Conservation (phyloP, 2,329 filamentous ascomycete species). For the Ophiocordyceps camponoti-floridani region DNA sequence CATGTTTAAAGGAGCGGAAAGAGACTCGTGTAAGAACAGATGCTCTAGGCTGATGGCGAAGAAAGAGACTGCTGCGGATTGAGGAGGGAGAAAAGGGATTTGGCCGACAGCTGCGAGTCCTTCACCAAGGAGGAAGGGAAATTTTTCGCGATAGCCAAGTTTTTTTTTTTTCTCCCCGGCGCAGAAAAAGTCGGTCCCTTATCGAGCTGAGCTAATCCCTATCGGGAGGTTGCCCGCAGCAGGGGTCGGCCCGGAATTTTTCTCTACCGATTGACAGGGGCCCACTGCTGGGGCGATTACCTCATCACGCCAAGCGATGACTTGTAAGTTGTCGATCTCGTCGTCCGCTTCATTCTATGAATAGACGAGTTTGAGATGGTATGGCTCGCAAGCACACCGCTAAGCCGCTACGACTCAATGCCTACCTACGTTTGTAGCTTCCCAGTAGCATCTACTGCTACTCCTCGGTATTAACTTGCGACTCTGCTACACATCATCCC, state of each 20-base stretch:
- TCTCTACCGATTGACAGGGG: neutral
- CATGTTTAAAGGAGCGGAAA: slow-evolving; percentile 7
- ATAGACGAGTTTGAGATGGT: too few relatives aligned
- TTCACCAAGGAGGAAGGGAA: neutral
- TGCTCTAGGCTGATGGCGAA: neutral
- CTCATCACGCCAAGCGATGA: neutral
- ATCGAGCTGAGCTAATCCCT: neutral
- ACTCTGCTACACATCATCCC: too few relatives aligned
- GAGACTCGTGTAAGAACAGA: neutral
- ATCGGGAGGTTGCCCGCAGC: neutral
- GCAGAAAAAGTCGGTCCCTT: neutral
- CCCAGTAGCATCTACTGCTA: too few relatives aligned
- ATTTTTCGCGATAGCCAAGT: neutral
- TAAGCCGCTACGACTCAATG: too few relatives aligned
- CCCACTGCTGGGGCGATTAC: neutral
- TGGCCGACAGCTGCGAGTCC: neutral
- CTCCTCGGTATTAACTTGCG: too few relatives aligned
- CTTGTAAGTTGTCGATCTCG: too few relatives aligned
- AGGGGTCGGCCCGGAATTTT: neutral
- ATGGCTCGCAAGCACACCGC: too few relatives aligned
- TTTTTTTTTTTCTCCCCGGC: neutral
- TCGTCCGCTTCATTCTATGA: too few relatives aligned
- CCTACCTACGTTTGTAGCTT: too few relatives aligned
- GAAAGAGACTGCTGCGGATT: neutral
- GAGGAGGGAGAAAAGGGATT: neutral